Conservation (phyloP, 116 monocot species). For the Trichopus zeylanicus region DNA sequence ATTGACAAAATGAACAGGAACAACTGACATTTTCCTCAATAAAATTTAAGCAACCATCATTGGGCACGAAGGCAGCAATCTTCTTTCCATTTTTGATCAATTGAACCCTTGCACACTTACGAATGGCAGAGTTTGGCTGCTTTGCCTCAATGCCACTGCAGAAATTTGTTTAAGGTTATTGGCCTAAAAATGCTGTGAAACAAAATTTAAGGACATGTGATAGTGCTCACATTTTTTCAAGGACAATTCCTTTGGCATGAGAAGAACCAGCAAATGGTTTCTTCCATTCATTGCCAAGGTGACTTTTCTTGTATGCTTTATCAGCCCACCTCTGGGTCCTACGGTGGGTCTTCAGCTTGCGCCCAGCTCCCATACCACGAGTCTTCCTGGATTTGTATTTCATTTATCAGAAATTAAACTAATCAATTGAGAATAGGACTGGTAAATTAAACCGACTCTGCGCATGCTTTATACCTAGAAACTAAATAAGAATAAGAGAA, state of each 20-base stretch:
- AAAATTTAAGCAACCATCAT: constrained; percentile 52
- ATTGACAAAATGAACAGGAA: too few species aligned
- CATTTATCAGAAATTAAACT: too few species aligned
- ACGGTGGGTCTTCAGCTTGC: constrained; percentile 51
- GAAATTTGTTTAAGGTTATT: background rate
- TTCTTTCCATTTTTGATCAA: constrained; percentile 54
- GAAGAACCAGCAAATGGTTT: constrained; percentile 59
- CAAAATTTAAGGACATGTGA: background rate
- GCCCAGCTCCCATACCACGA: constrained; percentile 58
- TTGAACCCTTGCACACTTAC: constrained; percentile 52
- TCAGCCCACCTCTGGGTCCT: constrained; percentile 49
- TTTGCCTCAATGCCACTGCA: constrained; percentile 51
- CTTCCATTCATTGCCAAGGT: constrained; percentile 58
- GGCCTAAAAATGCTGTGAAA: background rate
- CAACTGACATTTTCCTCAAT: constrained; percentile 47
- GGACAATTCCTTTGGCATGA: constrained; percentile 55
- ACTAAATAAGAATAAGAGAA: too few species aligned
- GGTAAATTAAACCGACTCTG: too few species aligned
- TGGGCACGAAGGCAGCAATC: constrained; percentile 52
- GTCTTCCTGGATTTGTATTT: constrained; percentile 27
- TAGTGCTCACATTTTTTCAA: constrained; percentile 37
- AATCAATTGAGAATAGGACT: too few species aligned
- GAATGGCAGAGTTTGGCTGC: constrained; percentile 52
- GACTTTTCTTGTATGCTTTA: constrained; percentile 49
- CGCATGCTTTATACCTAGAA: too few species aligned